Conservation (phyloP, 768 basidiomycete species). For the Coprinopsis cinerea region DNA sequence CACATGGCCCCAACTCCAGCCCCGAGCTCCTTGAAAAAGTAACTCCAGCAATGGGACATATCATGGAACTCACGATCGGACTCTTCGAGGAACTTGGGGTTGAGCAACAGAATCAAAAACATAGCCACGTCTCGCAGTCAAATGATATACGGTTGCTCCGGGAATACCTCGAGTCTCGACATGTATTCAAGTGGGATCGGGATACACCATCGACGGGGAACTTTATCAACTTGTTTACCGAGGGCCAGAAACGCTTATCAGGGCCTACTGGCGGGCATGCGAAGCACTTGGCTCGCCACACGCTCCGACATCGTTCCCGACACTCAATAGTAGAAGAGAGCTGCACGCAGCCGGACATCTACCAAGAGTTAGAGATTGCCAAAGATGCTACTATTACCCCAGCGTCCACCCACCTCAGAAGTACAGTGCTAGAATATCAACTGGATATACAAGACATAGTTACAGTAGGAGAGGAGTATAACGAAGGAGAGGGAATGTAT, state of each 20-base stretch:
- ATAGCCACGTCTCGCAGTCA: conserved; percentile 17
- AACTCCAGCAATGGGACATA: conserved; percentile 18
- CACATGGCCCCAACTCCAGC: conserved; percentile 17
- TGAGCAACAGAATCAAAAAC: conserved; percentile 14
- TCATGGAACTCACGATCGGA: conserved; percentile 13
- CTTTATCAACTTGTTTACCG: conserved; percentile 7
- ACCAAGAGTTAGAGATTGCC: conserved; percentile 1
- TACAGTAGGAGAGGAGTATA: too few species aligned
- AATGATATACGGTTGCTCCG: conserved; percentile 15
- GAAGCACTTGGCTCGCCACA: conserved; percentile 12
- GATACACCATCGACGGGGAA: conserved; percentile 1
- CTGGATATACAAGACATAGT: not conserved
- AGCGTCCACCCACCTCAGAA: not conserved
- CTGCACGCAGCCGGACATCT: not conserved
- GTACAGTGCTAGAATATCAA: not conserved
- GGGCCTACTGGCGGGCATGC: conserved; percentile 11
- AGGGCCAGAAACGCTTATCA: conserved; percentile 2
- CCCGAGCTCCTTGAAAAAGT: conserved; percentile 18
- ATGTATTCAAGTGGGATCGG: conserved; percentile 6
- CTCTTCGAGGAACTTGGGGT: conserved; percentile 17
- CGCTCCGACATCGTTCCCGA: conserved; percentile 4
- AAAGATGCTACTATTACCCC: not conserved
- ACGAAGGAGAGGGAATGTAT: too few species aligned
- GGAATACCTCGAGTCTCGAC: conserved; percentile 8
- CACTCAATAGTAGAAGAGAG: conserved; percentile 1